A percentile compares a stretch with the other conserved stretches of the same genome.
phyloP scores from a whole-genome alignment of 2,329 filamentous ascomycete genomes.

The Scolecobasidium constrictum region DNA sequence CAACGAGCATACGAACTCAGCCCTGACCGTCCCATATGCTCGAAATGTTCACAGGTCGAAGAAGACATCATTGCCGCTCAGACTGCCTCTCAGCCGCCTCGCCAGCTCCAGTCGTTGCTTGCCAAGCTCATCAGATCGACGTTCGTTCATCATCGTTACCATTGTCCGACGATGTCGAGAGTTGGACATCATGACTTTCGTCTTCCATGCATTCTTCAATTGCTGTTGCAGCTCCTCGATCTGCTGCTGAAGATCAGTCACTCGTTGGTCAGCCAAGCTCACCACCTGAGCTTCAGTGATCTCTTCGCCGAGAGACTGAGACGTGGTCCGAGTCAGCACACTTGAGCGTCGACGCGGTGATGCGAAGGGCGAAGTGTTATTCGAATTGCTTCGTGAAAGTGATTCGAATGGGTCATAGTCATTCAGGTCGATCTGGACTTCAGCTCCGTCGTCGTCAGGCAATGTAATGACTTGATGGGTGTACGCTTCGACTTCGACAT shows the following conservation, averaged over 20 bases:
- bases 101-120: slow-evolving; percentile 2
- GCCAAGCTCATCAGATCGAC: slow-evolving; percentile 5
- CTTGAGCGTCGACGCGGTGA: neutral
- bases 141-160: slow-evolving; percentile 1
- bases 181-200: neutral
- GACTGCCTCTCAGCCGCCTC: slow-evolving; percentile 1
- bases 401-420: slow-evolving; percentile 7
- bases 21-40: too few relatives aligned
- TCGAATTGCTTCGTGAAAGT: neutral
- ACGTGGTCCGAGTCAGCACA: neutral
- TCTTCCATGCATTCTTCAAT: neutral
- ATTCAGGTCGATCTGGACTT: slow-evolving; percentile 1
- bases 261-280: neutral
- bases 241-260: neutral
- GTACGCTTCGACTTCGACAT: slow-evolving; percentile 3
- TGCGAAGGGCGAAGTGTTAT: neutral
- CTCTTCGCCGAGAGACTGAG: slow-evolving; percentile 5
- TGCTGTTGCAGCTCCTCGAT: slow-evolving; percentile 3
- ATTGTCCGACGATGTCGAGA: neutral
- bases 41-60: slow-evolving; percentile 1
- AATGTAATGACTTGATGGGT: slow-evolving; percentile 1
- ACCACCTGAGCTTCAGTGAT: slow-evolving; percentile 4
- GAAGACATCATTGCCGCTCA: neutral
- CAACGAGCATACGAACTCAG: too few relatives aligned
- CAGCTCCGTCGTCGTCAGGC: slow-evolving; percentile 4